These are phyloP conservation scores for Rhododendron williamsianum DNA, from an alignment of 148 eudicot species.

Conservation along the genomic window DNA sequence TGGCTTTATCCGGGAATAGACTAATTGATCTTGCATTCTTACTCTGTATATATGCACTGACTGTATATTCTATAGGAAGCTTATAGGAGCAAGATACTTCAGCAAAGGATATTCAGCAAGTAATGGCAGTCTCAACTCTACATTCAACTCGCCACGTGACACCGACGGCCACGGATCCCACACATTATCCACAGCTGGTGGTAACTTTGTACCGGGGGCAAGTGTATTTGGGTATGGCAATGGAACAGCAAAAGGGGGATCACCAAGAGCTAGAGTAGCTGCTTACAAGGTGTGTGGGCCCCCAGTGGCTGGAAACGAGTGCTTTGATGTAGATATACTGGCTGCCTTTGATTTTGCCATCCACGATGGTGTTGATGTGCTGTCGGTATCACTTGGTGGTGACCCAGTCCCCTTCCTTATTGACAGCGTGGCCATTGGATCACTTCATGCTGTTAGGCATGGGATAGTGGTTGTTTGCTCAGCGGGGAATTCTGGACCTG, in stretches of 20 bases:
- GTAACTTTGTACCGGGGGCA: constrained; percentile 53
- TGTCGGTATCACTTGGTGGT: constrained; percentile 85
- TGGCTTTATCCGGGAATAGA: background rate
- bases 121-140: constrained; percentile 36
- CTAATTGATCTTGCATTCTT: background rate
- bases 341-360: constrained; percentile 90
- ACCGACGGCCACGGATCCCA: constrained; percentile 80
- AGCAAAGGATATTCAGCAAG: constrained; percentile 61
- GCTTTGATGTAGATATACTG: constrained; percentile 76
- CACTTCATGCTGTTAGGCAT: constrained; percentile 73
- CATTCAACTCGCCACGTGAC: constrained; percentile 61
- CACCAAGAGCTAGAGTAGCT: constrained; percentile 79
- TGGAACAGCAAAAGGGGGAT: constrained; percentile 85
- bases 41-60: background rate
- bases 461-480: constrained; percentile 69
- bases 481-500: constrained; percentile 83
- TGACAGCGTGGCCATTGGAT: constrained; percentile 75
- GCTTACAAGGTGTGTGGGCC: constrained; percentile 88
- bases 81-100: constrained; percentile 86
- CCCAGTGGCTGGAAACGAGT: constrained; percentile 57
- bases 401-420: constrained; percentile 36
- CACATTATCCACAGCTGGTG: constrained; percentile 91
- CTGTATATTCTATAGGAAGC: constrained; percentile 39
- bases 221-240: constrained; percentile 68
- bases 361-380: constrained; percentile 74